phyloP scores from a whole-genome alignment of 169 alveolate genomes.

The Eimeria praecox region DNA sequence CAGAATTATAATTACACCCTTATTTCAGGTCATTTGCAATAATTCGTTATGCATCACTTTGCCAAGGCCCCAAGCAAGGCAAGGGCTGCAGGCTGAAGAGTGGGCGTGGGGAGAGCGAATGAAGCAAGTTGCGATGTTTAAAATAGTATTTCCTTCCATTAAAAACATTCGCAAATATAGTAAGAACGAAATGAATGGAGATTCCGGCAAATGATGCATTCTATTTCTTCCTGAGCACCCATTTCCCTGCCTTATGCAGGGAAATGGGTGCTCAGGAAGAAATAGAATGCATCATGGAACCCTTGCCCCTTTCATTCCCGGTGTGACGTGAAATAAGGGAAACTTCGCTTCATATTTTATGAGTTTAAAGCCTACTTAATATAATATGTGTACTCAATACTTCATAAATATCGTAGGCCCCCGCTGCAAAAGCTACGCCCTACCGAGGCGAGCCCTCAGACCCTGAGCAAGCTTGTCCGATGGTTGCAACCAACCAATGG shows the following conservation, averaged over 20 bases:
- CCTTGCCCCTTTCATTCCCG: not conserved
- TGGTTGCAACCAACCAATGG: too few relatives aligned
- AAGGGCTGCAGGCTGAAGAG: not conserved
- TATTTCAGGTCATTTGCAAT: not conserved
- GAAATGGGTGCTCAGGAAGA: too few relatives aligned
- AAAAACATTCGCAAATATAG: not conserved
- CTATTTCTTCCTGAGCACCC: not conserved
- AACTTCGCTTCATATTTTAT: not conserved
- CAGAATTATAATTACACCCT: too few relatives aligned
- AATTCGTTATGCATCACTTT: not conserved
- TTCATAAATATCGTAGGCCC: too few relatives aligned
- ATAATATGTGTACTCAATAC: too few relatives aligned
- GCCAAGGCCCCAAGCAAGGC: not conserved
- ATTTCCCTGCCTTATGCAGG: not conserved
- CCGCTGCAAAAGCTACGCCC: too few relatives aligned
- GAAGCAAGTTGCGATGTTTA: not conserved
- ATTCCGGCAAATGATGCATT: not conserved
- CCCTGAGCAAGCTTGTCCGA: too few relatives aligned
- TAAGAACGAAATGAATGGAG: not conserved
- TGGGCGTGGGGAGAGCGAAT: not conserved
- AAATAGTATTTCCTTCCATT: not conserved
- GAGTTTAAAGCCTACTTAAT: too few relatives aligned
- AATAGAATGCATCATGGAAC: not conserved
- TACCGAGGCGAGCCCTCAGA: too few relatives aligned
- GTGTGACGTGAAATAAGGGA: too few relatives aligned